phyloP scores from a whole-genome alignment of 2,329 filamentous ascomycete genomes.

The Colletotrichum godetiae region DNA sequence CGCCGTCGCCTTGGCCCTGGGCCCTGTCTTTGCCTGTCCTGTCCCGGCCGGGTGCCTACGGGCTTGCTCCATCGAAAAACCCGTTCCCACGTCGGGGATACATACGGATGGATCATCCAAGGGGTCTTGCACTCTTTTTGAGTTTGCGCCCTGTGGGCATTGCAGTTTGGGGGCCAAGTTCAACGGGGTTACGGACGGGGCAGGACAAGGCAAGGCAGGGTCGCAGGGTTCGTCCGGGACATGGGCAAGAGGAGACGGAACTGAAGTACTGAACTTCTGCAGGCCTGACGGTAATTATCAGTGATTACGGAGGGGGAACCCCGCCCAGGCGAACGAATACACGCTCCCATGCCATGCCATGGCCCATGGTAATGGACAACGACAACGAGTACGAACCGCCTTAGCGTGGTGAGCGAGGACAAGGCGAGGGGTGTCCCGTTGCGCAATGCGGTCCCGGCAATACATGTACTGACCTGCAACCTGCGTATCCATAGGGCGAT shows the following conservation, averaged over 20 bases:
- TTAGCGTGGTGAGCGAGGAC: neutral
- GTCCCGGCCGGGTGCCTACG: neutral
- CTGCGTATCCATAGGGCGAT: neutral
- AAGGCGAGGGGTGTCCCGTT: neutral
- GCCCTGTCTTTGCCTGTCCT: neutral
- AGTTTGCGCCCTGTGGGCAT: slow-evolving; percentile 21
- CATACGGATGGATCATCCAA: slow-evolving; percentile 29
- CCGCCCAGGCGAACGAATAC: too few species aligned
- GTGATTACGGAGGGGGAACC: neutral
- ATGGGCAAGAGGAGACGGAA: neutral
- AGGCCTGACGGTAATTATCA: neutral
- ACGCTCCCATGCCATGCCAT: neutral
- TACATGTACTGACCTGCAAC: neutral
- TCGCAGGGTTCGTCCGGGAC: neutral
- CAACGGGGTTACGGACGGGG: slow-evolving; percentile 1
- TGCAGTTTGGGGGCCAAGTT: slow-evolving; percentile 14
- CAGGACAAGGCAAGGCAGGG: neutral
- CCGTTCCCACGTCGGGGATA: slow-evolving; percentile 5
- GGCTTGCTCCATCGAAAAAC: neutral
- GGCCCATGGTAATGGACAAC: too few species aligned
- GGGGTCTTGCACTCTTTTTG: slow-evolving; percentile 26
- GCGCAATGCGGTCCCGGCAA: neutral
- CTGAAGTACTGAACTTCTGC: neutral
- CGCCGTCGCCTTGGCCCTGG: neutral
- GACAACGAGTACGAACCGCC: neutral